Base-by-base conservation (phyloP, 1,284 basidiomycete genomes). In the Heliocybe sulcata region DNA sequence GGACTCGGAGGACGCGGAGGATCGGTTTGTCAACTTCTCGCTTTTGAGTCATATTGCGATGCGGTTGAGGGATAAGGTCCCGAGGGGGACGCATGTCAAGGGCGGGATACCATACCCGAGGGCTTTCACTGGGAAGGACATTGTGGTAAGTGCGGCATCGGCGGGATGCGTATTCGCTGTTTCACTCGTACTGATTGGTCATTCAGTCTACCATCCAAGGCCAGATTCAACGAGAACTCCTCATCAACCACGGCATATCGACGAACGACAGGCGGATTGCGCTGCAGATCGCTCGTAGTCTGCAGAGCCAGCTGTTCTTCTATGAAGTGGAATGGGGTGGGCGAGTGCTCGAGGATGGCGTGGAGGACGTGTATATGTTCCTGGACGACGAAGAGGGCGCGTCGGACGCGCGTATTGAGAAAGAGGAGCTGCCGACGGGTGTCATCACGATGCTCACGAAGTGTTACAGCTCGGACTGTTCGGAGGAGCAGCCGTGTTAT, bases 271-370 rank as follows among this genome's bases (percentile, higher is more conserved):
- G 94, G 2, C 80, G 89, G 25, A 85, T 88, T 12, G 93, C 95
- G 1, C 75, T 98, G 11, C 82, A 86, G 61, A 85, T 97, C 12
- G 95, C 94, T 0, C 85, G 92, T 26, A 90, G 90, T 59, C 75
- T 99, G 27, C 94, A 98, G 64, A 87, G 83, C 58, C 92, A 96
- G 67, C 79, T 98, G 6, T 97, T 94, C 77, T 94, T 98, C 67
- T 93, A 96, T 67, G 96, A 99, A 67, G 95, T 98, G 6, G 95
- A 98, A 68, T 97, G 94, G 92, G 93, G 92, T 31, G 84, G 87
- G 55, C 83, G 85, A 23, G 77, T 86, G 1, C 72, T 98, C 48
- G 85, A 89, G 56, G 96, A 98, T 65, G 89, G 92, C 3, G 88
- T 94, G 1, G 94, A 97, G 62, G 93, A 97, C 62, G 94, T 98